These are phyloP conservation scores for Arabidopsis lyrata DNA, from an alignment of 441 rosid genomes.

Conservation along the genomic window DNA sequence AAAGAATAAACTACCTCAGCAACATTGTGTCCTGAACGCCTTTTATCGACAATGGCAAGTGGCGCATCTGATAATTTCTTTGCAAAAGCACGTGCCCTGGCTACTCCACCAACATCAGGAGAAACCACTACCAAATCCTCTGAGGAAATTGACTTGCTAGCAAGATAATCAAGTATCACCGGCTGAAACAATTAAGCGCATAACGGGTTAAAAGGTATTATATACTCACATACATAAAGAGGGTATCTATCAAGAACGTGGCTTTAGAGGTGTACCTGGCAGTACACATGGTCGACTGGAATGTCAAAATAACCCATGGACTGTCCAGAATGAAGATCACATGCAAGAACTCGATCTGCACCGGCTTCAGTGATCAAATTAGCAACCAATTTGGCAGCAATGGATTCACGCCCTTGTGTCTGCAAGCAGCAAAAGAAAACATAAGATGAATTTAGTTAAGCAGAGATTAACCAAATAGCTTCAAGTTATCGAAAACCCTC, in stretches of 20 bases:
- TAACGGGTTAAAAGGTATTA: background rate
- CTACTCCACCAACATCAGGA: conserved; percentile 83
- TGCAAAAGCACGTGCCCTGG: conserved; percentile 83
- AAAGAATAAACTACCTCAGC: conserved; percentile 60
- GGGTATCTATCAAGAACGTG: conserved; percentile 45
- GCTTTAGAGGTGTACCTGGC: conserved; percentile 68
- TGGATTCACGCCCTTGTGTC: conserved; percentile 85
- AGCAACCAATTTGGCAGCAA: conserved; percentile 81
- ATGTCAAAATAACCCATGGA: conserved; percentile 88
- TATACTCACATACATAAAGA: conserved; percentile 1
- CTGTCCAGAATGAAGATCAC: conserved; percentile 82
- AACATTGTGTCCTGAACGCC: conserved; percentile 86
- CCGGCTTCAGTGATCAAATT: conserved; percentile 82
- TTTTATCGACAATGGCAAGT: conserved; percentile 76
- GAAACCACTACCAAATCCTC: conserved; percentile 79
- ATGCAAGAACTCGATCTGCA: conserved; percentile 75
- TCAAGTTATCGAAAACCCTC: conserved; percentile 54
- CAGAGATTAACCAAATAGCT: conserved; percentile 52
- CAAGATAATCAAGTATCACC: conserved; percentile 85
- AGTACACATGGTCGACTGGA: conserved; percentile 76
- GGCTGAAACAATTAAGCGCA: conserved; percentile 49
- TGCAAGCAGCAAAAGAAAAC: conserved; percentile 27
- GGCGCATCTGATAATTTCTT: conserved; percentile 78
- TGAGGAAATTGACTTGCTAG: conserved; percentile 68
- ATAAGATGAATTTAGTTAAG: conserved; percentile 16